Conservation (phyloP, 345 rosid species). For the Eucalyptus curtisii region DNA sequence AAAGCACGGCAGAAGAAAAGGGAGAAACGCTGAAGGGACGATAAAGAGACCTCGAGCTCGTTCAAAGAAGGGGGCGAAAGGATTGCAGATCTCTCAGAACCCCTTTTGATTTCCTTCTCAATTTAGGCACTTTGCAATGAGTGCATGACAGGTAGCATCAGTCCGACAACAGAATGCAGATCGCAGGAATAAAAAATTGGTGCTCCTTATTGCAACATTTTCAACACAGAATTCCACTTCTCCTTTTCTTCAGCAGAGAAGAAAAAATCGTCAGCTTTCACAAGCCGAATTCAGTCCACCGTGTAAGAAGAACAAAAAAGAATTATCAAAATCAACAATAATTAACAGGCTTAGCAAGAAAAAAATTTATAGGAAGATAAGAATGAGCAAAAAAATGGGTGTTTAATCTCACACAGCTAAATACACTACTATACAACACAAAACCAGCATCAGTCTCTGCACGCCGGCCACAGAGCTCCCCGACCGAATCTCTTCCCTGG, state of each 20-base stretch:
- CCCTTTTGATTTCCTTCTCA: neutral
- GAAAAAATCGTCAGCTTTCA: neutral
- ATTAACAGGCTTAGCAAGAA: neutral
- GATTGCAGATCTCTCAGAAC: neutral
- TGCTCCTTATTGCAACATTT: neutral
- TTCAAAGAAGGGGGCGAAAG: neutral
- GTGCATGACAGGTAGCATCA: neutral
- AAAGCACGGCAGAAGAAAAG: neutral
- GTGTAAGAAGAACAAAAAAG: slow-evolving; percentile 4
- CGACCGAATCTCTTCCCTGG: slow-evolving; percentile 15
- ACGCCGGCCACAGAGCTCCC: slow-evolving; percentile 2
- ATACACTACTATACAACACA: slow-evolving; percentile 56
- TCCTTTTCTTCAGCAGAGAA: neutral
- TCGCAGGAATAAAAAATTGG: neutral
- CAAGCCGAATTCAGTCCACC: slow-evolving; percentile 22
- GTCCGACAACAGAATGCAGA: neutral
- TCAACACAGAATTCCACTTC: neutral
- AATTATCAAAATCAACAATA: neutral
- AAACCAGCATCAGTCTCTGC: slow-evolving; percentile 1
- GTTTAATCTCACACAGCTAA: slow-evolving; percentile 24
- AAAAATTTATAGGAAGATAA: neutral
- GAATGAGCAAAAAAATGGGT: neutral
- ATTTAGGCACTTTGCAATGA: neutral
- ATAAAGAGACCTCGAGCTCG: neutral
- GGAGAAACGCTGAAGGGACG: neutral